These are phyloP conservation scores for Colletotrichum shisoi DNA, from an alignment of 2,329 filamentous ascomycete genomes.

Conservation along the genomic window DNA sequence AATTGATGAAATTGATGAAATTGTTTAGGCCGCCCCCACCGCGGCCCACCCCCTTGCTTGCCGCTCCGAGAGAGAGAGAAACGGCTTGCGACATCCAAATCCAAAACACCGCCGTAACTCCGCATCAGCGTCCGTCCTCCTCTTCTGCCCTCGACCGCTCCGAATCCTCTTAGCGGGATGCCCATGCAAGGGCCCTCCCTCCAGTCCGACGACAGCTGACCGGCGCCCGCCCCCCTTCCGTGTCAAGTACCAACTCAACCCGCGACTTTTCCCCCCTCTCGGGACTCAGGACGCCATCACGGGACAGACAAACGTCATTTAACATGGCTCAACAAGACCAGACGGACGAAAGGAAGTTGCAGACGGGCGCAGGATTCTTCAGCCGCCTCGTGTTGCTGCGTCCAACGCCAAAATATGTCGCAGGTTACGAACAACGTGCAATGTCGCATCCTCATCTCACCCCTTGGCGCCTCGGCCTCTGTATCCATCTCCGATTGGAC, in stretches of 20 bases:
- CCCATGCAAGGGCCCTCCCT: constrained; percentile 26
- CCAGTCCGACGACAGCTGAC: constrained; percentile 30
- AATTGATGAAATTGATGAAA: constrained; percentile 30
- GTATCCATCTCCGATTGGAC: constrained; percentile 27
- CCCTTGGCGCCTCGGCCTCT: constrained; percentile 12
- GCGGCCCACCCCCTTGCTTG: constrained; percentile 15
- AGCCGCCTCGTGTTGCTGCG: constrained; percentile 4
- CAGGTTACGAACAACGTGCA: constrained; percentile 4
- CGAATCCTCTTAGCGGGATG: constrained; percentile 14
- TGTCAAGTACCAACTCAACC: constrained; percentile 2
- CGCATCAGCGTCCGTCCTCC: background rate
- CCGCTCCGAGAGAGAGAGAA: background rate
- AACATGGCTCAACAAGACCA: background rate
- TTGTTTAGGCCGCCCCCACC: constrained; percentile 21
- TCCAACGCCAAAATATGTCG: background rate
- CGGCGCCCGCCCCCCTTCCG: constrained; percentile 4
- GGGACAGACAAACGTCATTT: background rate
- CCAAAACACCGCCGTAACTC: constrained; percentile 19
- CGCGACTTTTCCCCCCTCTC: constrained; percentile 16
- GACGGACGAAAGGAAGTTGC: background rate
- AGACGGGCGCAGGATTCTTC: background rate
- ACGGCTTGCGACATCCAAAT: constrained; percentile 1
- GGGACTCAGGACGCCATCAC: background rate
- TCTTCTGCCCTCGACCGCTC: background rate
- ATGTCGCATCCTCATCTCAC: constrained; percentile 4